Conservation (phyloP, 2,329 filamentous ascomycete genomes). For the Thelonectria rubi region DNA sequence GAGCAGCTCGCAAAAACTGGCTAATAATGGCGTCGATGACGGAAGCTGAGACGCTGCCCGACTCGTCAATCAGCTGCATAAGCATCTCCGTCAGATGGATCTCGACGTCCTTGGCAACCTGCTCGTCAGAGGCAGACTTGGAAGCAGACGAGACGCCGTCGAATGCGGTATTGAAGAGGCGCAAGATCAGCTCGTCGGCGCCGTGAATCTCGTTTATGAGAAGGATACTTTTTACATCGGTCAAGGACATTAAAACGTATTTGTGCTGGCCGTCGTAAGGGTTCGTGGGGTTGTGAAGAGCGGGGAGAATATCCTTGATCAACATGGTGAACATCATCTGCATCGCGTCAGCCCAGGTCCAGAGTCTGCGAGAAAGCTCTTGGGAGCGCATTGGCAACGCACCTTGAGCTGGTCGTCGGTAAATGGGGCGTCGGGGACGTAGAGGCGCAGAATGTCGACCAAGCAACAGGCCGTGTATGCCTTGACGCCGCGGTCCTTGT, state of each 20-base stretch:
- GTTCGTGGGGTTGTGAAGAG: slow-evolving; percentile 85
- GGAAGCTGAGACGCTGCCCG: slow-evolving; percentile 75
- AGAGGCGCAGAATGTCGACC: slow-evolving; percentile 91
- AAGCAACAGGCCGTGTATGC: slow-evolving; percentile 89
- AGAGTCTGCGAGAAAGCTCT: not conserved
- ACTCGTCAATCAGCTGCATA: slow-evolving; percentile 87
- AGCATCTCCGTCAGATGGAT: slow-evolving; percentile 90
- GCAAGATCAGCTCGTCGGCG: slow-evolving; percentile 79
- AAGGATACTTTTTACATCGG: slow-evolving; percentile 93
- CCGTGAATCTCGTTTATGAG: slow-evolving; percentile 88
- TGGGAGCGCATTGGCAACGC: slow-evolving; percentile 27
- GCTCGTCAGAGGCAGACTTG: slow-evolving; percentile 78
- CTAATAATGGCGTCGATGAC: slow-evolving; percentile 94
- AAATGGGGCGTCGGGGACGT: slow-evolving; percentile 94
- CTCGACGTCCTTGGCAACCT: slow-evolving; percentile 91
- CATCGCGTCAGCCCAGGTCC: slow-evolving; percentile 33
- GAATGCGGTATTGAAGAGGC: slow-evolving; percentile 89
- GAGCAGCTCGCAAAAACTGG: slow-evolving; percentile 90
- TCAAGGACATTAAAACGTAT: slow-evolving; percentile 87
- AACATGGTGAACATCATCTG: slow-evolving; percentile 95
- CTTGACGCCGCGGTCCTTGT: slow-evolving; percentile 93
- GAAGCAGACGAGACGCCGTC: slow-evolving; percentile 86
- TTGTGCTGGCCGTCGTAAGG: slow-evolving; percentile 94
- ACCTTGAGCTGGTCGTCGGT: slow-evolving; percentile 91
- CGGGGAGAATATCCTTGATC: slow-evolving; percentile 82